These are phyloP conservation scores for Pezicula carpinea DNA, from an alignment of 2,329 filamentous ascomycete species.

Conservation along the genomic window DNA sequence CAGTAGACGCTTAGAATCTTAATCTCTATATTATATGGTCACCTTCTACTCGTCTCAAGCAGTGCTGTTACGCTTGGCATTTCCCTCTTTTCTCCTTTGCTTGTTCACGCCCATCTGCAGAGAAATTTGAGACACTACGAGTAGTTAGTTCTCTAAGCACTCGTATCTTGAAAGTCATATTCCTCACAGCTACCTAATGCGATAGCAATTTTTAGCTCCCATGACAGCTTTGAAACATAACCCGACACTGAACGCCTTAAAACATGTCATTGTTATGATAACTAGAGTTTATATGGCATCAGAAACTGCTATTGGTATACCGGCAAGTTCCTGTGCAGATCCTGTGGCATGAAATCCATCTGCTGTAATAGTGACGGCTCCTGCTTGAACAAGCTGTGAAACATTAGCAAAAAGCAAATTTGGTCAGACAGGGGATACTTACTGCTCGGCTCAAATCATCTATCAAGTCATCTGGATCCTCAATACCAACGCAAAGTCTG, in stretches of 20 bases:
- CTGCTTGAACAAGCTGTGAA: slow-evolving; percentile 79
- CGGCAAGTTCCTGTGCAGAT: slow-evolving; percentile 18
- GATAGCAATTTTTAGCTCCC: no score
- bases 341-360: slow-evolving; percentile 69
- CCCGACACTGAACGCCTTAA: background rate
- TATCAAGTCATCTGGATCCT: slow-evolving; percentile 85
- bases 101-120: no score
- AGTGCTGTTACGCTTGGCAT: no score
- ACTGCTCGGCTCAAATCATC: slow-evolving; percentile 89
- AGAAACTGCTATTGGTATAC: slow-evolving; percentile 23
- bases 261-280: background rate
- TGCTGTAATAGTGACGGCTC: slow-evolving; percentile 80
- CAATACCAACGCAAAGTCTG: slow-evolving; percentile 90
- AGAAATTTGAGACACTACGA: no score
- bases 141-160: no score
- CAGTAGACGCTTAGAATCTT: no score
- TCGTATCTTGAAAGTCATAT: no score
- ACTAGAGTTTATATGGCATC: slow-evolving; percentile 12
- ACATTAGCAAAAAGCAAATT: slow-evolving; percentile 13
- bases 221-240: no score
- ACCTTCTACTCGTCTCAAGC: no score
- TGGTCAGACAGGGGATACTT: slow-evolving; percentile 42
- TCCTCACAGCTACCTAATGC: no score
- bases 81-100: no score
- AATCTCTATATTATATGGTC: no score